A percentile compares a stretch with the other conserved stretches of the same genome.
Evolutionary conservation across 805 yeast species (phyloP).

Genomic region (Alloascoidea hylecoeti): DNA sequence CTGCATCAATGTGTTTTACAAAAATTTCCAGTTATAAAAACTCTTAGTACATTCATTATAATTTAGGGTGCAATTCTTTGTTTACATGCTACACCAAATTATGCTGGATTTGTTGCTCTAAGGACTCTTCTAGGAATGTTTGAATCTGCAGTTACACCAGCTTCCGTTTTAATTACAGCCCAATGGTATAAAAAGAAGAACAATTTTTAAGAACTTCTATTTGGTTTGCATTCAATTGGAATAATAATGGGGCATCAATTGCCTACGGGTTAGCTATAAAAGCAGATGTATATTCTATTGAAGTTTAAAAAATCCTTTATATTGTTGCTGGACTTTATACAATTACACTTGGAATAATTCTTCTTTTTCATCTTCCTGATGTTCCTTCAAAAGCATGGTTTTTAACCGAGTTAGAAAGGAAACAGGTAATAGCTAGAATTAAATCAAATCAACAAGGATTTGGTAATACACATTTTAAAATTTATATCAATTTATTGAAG

Average conservation of each 20-base stretch:
- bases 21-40: slow-evolving; percentile 39
- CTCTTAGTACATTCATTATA: slow-evolving; percentile 31
- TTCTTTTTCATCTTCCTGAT: slow-evolving; percentile 39
- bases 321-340: slow-evolving; percentile 48
- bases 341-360: slow-evolving; percentile 29
- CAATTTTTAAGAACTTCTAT: slow-evolving; percentile 35
- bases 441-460: slow-evolving; percentile 23
- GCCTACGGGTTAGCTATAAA: slow-evolving; percentile 17
- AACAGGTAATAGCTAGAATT: background rate
- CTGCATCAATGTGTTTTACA: slow-evolving; percentile 32
- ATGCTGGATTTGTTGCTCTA: slow-evolving; percentile 29
- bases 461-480: slow-evolving; percentile 24
- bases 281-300: slow-evolving; percentile 15
- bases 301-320: slow-evolving; percentile 47
- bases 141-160: slow-evolving; percentile 42
- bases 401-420: slow-evolving; percentile 16
- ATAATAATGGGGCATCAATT: slow-evolving; percentile 25
- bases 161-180: slow-evolving; percentile 37
- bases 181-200: slow-evolving; percentile 37
- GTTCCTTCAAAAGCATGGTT: slow-evolving; percentile 34
- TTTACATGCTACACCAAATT: slow-evolving; percentile 34
- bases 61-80: slow-evolving; percentile 49
- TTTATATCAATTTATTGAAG: slow-evolving; percentile 38
- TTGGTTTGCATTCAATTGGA: slow-evolving; percentile 30
- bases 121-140: slow-evolving; percentile 36